Evolutionary conservation across 345 rosid genomes (phyloP).

Genomic region (Pistacia vera): DNA sequence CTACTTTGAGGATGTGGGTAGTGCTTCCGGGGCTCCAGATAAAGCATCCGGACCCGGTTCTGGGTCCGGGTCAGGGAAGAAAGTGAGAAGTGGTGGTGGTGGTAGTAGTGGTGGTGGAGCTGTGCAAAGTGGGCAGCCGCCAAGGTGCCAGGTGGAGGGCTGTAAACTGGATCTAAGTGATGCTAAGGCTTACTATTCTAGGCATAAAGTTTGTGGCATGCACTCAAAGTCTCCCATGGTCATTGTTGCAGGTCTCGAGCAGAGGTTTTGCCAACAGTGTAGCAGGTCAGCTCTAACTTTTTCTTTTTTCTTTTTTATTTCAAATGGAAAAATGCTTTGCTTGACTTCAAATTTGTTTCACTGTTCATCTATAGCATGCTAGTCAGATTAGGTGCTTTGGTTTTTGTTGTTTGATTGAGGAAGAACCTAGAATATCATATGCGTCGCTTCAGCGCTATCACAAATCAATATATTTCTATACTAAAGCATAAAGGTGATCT

Average conservation of each 20-base stretch:
- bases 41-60: conserved; percentile 21
- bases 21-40: conserved; percentile 22
- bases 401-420: too few relatives aligned
- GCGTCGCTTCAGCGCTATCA: too few relatives aligned
- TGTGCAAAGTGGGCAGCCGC: conserved; percentile 55
- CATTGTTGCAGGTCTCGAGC: conserved; percentile 77
- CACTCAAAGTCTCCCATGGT: conserved; percentile 86
- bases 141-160: conserved; percentile 96
- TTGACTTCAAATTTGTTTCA: not conserved
- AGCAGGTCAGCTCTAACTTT: conserved; percentile 62
- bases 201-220: conserved; percentile 87
- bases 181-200: conserved; percentile 86
- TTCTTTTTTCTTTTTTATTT: not conserved
- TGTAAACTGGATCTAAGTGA: conserved; percentile 93
- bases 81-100: conserved; percentile 30
- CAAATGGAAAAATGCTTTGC: not conserved
- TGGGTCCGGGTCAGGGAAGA: conserved; percentile 44
- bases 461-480: too few relatives aligned
- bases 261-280: conserved; percentile 99
- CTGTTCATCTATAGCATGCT: too few relatives aligned
- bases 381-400: too few relatives aligned
- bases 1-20: conserved; percentile 68
- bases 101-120: conserved; percentile 31
- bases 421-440: too few relatives aligned
- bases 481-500: too few relatives aligned